Base-by-base conservation (phyloP, 306 rosid genomes). In the Vachellia pachyceras region DNA sequence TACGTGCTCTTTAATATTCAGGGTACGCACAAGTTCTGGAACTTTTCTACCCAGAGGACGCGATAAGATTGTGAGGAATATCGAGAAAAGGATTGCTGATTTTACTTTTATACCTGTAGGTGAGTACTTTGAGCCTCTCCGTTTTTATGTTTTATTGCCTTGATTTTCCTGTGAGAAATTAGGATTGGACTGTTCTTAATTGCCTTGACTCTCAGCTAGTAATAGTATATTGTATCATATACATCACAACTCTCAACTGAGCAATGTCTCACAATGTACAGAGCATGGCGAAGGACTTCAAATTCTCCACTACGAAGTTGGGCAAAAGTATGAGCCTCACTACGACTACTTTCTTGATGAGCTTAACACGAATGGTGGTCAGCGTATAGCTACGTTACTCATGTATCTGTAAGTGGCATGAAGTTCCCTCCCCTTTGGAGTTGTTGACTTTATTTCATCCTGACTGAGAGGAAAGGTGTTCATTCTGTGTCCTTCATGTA, bases 221-320 rank as follows among this genome's bases (percentile, higher is more conserved):
- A 25, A 57, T 68, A 79, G 76, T 80, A 25, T 72, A 68, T 72
- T 42, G 60, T 76, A 66, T 61, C 25, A 2, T 60, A 73, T 66
- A 23, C 74, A 74, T 89, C 61, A 12, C 8, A 33, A 72, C 80
- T 85, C 64, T 75, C 85, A 82, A 23, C 69, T 60, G 80, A 74
- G 61, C 58, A 40, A 60, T 54, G 77, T 73, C 39, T 73, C 80
- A 29, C 75, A 79, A 74, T 81, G 64, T 83, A 64, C 93, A 95
- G 99, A 95, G 73, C 93, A 95, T 1, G 99, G 99, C 72, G 99
- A 95, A 89, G 99, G 99, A 77, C 93, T 95, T 90, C 99, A 95
- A 85, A 77, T 93, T 85, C 97, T 95, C 77, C 99, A 95, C 90
- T 95, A 95, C 64, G 98, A 95, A 85, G 98, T 89, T 76, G 99